Evolutionary conservation across 1,284 basidiomycete genomes (phyloP), one percentile per base, ranked within the genome.

Genomic region (Porodaedalea pini): DNA sequence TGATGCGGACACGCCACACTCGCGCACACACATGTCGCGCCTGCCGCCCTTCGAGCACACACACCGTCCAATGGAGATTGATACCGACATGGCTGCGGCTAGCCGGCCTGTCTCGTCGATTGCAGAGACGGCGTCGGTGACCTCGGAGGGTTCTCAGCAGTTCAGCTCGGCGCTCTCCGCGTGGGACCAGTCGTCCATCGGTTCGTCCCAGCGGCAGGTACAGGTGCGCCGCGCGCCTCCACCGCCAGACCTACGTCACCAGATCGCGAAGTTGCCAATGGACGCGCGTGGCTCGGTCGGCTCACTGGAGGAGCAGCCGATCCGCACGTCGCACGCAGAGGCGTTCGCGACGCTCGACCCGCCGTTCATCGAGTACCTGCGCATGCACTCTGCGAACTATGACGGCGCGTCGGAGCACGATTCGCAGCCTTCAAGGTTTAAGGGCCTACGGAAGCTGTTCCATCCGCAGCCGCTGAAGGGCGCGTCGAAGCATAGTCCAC

Each of bases 311-410:
- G 70, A 70, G 11, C 73, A 62, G 57, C 71, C 70, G 23, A 66
- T 50, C 69, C 80, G 84, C 25, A 89, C 87, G 2, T 84, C 86
- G 4, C 85, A 90, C 66, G 79, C 80, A 8, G 88, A 90, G 69
- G 83, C 86, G 0, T 90, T 86, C 62, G 80, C 80, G 2, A 79
- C 85, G n/a, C 73, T 90, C 54, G 81, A 88, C 67, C 78, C 82
- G 23, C 78, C 75, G 59, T 74, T 75, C 43, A 77, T 85, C 56
- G 81, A 84, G 66, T 75, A 75, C 64, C 68, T 78, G 53, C 78
- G 77, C 34, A 63, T 59, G 3, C 64, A 67, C n/a, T 58, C 70
- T 1, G 66, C 67, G 15, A 47, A 39, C 40, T 53, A 49, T 65
- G 66, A 61, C 31, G 56, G 45, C 3, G 64, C 55, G 21, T 56